phyloP scores from a whole-genome alignment of 805 yeast genomes.

The Ogataea trehaloabstinens region DNA sequence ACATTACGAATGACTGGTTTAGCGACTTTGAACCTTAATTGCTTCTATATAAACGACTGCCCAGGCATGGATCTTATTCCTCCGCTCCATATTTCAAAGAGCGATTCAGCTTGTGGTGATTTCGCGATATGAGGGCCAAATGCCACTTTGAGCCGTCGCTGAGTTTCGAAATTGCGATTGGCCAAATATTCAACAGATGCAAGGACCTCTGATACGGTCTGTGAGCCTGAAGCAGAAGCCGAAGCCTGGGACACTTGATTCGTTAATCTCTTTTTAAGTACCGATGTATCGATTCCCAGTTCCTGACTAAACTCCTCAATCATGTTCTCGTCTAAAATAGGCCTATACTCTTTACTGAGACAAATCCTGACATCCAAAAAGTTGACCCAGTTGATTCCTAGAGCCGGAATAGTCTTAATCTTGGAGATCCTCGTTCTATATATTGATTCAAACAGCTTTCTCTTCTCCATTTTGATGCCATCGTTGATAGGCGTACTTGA shows the following conservation, averaged over 20 bases:
- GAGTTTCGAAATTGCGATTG: conserved; percentile 32
- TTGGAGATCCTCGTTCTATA: conserved; percentile 32
- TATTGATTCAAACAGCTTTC: conserved; percentile 28
- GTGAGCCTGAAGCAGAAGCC: conserved; percentile 6
- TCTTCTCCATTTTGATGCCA: conserved; percentile 25
- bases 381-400: conserved; percentile 57
- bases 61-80: conserved; percentile 28
- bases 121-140: conserved; percentile 28
- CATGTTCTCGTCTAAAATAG: conserved; percentile 34
- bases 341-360: conserved; percentile 41
- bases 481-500: conserved; percentile 22
- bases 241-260: conserved; percentile 10
- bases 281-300: conserved; percentile 29
- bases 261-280: conserved; percentile 10
- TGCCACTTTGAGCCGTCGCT: conserved; percentile 27
- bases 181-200: conserved; percentile 30
- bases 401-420: conserved; percentile 44
- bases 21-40: conserved; percentile 24
- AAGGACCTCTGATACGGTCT: conserved; percentile 22
- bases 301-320: conserved; percentile 35
- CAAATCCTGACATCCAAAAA: conserved; percentile 49
- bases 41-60: not conserved
- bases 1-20: conserved; percentile 30
- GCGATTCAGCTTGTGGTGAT: conserved; percentile 15
- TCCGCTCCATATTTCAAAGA: conserved; percentile 38